Evolutionary conservation across 2,329 filamentous ascomycete genomes (phyloP), one percentile per base, ranked within the genome.

Genomic region (Trichoderma afroharzianum): DNA sequence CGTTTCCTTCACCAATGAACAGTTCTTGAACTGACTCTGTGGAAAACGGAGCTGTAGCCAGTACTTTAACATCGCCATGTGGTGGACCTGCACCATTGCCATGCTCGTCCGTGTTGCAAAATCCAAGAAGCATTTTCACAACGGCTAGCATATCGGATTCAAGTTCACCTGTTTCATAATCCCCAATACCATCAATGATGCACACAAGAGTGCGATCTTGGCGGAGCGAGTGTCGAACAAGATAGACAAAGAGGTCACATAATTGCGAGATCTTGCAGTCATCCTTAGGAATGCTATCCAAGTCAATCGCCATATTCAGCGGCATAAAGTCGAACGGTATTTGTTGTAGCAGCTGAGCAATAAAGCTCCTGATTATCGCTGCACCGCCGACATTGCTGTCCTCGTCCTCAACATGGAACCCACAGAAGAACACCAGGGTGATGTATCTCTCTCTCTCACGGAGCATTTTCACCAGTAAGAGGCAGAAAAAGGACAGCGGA

Each of bases 281-380:
- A n/a, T n/a, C 36, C 26, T 43, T 57, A 6, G 30, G 14, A 5
- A 67, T 36, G 8, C 63, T 43, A 7, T 67, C 33, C 14, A 30
- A 14, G 9, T 67, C 21, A 15, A 39, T 9, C 5, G 21, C 30
- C 36, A 21, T 36, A 43, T 67, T 50, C 7, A 67, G 43, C 26
- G 24, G 11, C 24, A 43, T 18, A 11, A 26, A n/a, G 1, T 28
- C 32, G 4, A 57, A 39, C 2, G 50, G 32, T 4, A 58, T 21
- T 21, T 70, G 58, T 18, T 18, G 58, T 30, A 70, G 47, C n/a
- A 70, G 58, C 26, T 70, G 68, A 18, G 28, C 57, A 12, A 70
- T n/a, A 6, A 70, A 53, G 55, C 68, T 70, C 58, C 50, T 70
- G 18, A 70, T 70, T 24, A 70, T 28, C 3, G 58, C 68, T 18